Evolutionary conservation across 1,284 basidiomycete genomes (phyloP).

Genomic region (Sporisorium iseilematis-ciliati): DNA sequence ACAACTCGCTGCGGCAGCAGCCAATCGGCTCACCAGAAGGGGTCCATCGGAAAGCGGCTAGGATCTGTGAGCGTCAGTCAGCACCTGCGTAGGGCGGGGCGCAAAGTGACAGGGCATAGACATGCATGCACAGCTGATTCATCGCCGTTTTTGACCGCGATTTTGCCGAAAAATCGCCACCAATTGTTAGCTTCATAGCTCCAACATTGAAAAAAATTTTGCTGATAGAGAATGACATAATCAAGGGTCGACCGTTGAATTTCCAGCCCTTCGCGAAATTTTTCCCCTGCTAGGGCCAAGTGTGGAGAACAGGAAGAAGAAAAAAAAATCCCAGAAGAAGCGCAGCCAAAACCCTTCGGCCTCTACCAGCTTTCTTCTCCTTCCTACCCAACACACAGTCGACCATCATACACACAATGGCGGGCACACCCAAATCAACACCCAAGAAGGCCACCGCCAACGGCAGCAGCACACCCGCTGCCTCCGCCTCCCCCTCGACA

Average conservation of each 20-base stretch:
- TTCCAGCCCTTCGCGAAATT: slow-evolving; percentile 5
- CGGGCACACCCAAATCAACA: slow-evolving; percentile 35
- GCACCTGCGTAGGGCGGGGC: slow-evolving; percentile 2
- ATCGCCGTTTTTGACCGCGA: slow-evolving; percentile 15
- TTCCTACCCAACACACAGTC: not conserved
- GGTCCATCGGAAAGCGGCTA: not conserved
- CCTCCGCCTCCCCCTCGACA: slow-evolving; percentile 18
- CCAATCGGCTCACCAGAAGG: not conserved
- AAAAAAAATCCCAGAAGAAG: not conserved
- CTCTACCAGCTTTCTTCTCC: not conserved
- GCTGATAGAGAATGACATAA: slow-evolving; percentile 8
- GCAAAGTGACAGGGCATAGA: slow-evolving; percentile 20
- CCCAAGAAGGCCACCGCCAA: slow-evolving; percentile 29
- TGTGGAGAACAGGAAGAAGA: slow-evolving; percentile 3
- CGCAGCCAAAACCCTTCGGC: not conserved
- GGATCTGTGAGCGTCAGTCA: slow-evolving; percentile 14
- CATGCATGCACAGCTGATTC: slow-evolving; percentile 38
- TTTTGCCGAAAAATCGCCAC: slow-evolving; percentile 8
- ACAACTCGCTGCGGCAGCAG: not conserved
- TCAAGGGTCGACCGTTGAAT: not conserved
- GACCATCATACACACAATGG: slow-evolving; percentile 18
- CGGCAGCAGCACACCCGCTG: slow-evolving; percentile 13
- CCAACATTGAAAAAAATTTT: slow-evolving; percentile 2
- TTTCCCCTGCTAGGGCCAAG: not conserved
- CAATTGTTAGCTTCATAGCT: not conserved